phyloP scores from a whole-genome alignment of 768 basidiomycete species.

The Tricholoma bakamatsutake region DNA sequence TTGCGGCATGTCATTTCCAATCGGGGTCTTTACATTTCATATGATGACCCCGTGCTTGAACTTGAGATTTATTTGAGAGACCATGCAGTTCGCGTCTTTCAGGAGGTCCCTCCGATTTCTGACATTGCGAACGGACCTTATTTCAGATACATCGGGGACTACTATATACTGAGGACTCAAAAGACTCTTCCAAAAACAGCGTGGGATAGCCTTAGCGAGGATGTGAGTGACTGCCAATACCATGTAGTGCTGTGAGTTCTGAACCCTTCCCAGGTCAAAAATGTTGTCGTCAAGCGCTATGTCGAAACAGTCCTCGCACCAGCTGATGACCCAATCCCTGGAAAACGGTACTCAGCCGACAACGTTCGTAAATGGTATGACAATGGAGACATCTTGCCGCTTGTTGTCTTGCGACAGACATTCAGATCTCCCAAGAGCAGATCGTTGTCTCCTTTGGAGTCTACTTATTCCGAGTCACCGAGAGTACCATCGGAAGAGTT shows the following conservation, averaged over 20 bases:
- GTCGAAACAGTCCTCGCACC: neutral
- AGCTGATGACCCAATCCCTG: constrained; percentile 4
- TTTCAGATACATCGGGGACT: constrained; percentile 12
- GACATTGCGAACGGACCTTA: constrained; percentile 6
- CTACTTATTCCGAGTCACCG: neutral
- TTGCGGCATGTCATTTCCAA: constrained; percentile 1
- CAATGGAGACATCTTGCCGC: constrained; percentile 7
- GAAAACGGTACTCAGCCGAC: neutral
- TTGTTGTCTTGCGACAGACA: constrained; percentile 4
- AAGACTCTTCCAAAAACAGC: constrained; percentile 1
- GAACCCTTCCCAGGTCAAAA: constrained; percentile 8
- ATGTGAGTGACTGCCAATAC: constrained; percentile 1
- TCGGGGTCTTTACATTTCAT: constrained; percentile 4
- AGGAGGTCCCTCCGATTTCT: constrained; percentile 5
- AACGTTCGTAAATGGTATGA: constrained; percentile 5
- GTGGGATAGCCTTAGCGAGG: constrained; percentile 6
- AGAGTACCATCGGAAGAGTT: neutral
- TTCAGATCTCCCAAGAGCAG: neutral
- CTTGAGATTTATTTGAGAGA: constrained; percentile 2
- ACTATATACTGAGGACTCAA: constrained; percentile 8
- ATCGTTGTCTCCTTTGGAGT: neutral
- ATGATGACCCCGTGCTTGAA: neutral
- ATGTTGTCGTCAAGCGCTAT: constrained; percentile 9
- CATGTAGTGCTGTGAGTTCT: neutral
- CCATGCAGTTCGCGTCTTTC: constrained; percentile 14